Conservation (phyloP, 495 filamentous ascomycete species). For the Annulohypoxylon moriforme region DNA sequence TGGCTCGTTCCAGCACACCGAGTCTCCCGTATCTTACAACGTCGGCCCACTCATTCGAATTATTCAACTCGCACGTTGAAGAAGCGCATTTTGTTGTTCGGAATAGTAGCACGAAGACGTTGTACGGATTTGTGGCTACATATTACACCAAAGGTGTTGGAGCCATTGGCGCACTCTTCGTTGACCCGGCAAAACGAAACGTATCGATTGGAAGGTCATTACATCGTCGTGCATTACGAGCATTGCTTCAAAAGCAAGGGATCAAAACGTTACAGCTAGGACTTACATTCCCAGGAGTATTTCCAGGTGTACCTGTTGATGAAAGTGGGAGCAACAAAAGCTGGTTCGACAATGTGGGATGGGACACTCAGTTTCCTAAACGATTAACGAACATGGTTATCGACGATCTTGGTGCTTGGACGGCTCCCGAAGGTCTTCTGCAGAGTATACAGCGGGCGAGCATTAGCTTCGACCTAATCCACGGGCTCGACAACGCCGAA, state of each 20-base stretch:
- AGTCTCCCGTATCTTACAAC: slow-evolving; percentile 71
- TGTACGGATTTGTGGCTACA: slow-evolving; percentile 91
- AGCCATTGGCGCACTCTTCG: slow-evolving; percentile 83
- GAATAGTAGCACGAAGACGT: slow-evolving; percentile 85
- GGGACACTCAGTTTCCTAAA: slow-evolving; percentile 62
- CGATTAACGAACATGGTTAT: slow-evolving; percentile 70
- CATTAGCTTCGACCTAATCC: slow-evolving; percentile 80
- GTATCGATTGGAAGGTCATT: slow-evolving; percentile 87
- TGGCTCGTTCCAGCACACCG: slow-evolving; percentile 68
- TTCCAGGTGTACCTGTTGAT: slow-evolving; percentile 77
- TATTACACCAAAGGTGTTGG: slow-evolving; percentile 81
- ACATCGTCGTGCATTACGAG: slow-evolving; percentile 80
- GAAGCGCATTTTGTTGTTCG: slow-evolving; percentile 91
- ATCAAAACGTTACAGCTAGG: slow-evolving; percentile 83
- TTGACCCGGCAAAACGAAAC: slow-evolving; percentile 83
- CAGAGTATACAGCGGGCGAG: slow-evolving; percentile 75
- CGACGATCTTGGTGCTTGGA: slow-evolving; percentile 75
- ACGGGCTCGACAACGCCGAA: slow-evolving; percentile 80
- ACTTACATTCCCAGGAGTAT: slow-evolving; percentile 79
- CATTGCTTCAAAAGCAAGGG: slow-evolving; percentile 70
- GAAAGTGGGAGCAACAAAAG: slow-evolving; percentile 61
- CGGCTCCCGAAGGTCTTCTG: slow-evolving; percentile 76
- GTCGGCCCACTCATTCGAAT: slow-evolving; percentile 78
- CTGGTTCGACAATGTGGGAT: slow-evolving; percentile 65
- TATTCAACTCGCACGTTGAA: slow-evolving; percentile 72